These are phyloP conservation scores for Acacia pycnantha DNA, from an alignment of 331 rosid genomes.

Conservation along the genomic window DNA sequence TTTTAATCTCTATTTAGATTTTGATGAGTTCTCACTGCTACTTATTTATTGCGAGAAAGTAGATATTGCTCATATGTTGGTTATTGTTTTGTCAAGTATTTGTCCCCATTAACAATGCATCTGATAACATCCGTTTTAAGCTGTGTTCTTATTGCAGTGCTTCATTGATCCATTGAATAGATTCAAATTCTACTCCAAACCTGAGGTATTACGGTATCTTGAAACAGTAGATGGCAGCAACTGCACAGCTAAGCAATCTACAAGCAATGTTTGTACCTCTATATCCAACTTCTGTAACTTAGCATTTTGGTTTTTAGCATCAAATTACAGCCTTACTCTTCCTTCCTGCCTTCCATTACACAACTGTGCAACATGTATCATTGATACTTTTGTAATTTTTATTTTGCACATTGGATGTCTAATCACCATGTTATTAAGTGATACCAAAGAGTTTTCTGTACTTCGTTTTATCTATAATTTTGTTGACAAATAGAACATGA, in stretches of 20 bases:
- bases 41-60: not conserved
- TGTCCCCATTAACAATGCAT: not conserved
- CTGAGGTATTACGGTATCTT: not conserved
- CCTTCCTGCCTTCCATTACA: not conserved
- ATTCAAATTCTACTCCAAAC: conserved; percentile 28
- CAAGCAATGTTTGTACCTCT: not conserved
- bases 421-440: not conserved
- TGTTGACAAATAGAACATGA: not conserved
- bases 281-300: not conserved
- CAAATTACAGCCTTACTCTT: not conserved
- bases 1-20: not conserved
- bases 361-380: not conserved
- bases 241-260: not conserved
- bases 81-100: not conserved
- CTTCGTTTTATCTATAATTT: not conserved
- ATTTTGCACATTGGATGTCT: not conserved
- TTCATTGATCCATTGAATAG: conserved; percentile 53
- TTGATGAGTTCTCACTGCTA: not conserved
- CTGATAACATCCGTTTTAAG: conserved; percentile 3
- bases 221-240: not conserved
- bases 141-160: conserved; percentile 53
- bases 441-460: not conserved
- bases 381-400: conserved; percentile 6
- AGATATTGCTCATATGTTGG: not conserved
- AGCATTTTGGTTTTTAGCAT: not conserved